phyloP scores from a whole-genome alignment of 805 yeast genomes.

The Candida maris region DNA sequence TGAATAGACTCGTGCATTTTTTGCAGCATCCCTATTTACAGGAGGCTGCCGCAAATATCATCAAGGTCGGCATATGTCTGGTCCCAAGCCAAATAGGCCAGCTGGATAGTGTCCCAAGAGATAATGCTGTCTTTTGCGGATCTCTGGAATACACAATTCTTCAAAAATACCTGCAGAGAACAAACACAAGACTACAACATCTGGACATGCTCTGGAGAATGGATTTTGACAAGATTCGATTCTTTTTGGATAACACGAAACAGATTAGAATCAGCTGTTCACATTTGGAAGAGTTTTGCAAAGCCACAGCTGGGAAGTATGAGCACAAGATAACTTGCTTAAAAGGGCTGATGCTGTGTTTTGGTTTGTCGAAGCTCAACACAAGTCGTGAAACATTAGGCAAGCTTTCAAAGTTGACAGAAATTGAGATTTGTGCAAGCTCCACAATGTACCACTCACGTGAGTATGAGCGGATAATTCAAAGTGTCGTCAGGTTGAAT shows the following conservation, averaged over 20 bases:
- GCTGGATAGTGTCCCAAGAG: slow-evolving; percentile 5
- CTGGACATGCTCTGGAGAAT: slow-evolving; percentile 16
- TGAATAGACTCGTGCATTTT: slow-evolving; percentile 6
- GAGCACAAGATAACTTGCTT: slow-evolving; percentile 11
- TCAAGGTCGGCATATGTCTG: slow-evolving; percentile 9
- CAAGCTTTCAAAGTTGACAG: slow-evolving; percentile 11
- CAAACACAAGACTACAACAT: slow-evolving; percentile 1
- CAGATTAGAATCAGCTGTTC: slow-evolving; percentile 16
- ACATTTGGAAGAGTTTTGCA: slow-evolving; percentile 13
- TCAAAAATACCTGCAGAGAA: slow-evolving; percentile 4
- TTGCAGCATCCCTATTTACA: slow-evolving; percentile 5
- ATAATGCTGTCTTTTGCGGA: slow-evolving; percentile 7
- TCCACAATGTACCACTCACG: slow-evolving; percentile 19
- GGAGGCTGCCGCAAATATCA: slow-evolving; percentile 11
- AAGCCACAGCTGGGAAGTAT: slow-evolving; percentile 11
- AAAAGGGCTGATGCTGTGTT: slow-evolving; percentile 15
- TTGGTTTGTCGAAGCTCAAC: slow-evolving; percentile 17
- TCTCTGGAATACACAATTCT: slow-evolving; percentile 8
- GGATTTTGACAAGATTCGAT: slow-evolving; percentile 11
- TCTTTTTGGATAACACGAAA: slow-evolving; percentile 9
- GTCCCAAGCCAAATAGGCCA: slow-evolving; percentile 11
- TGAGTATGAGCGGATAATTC: slow-evolving; percentile 17
- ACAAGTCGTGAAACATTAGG: slow-evolving; percentile 13
- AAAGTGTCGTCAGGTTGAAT: slow-evolving; percentile 13
- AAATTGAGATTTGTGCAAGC: slow-evolving; percentile 16